Evolutionary conservation across 139 green algal species (phyloP), one percentile per base, ranked within the genome.

Genomic region (Protoeuglena noctilucae): DNA sequence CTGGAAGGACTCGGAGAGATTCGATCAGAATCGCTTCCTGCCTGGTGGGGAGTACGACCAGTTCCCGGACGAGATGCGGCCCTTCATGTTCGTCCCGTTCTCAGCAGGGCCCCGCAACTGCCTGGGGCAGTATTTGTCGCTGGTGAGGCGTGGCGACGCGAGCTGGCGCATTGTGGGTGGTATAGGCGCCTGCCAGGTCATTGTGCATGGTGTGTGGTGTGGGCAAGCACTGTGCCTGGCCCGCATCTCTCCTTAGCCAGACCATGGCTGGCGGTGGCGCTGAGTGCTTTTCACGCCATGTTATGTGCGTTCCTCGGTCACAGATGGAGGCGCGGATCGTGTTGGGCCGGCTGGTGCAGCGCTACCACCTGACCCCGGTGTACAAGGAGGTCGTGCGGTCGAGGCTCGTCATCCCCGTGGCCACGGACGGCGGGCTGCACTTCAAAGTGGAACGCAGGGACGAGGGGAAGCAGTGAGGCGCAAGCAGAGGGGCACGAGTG

Each of bases 81-180:
- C 9, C 19, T 51, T 28, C 21, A 28, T 51, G 54, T 96, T 93
- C 63, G 43, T 96, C 55, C 87, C 88, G 24, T 96, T 96, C 75
- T 93, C 93, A 53, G 80, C 93, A 64, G 65, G 24, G 18, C 85
- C 85, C 4, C 70, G 86, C 43, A 94, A 94, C 65, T 95, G 86
- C 71, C 57, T 95, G 54, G 86, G 86, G 21, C 85, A 94, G 69
- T 53, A 70, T 22, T 43, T 70, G 3, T 56, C 63, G 29, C 51
- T 70, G 34, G 54, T 53, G n/a, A n/a, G n/a, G n/a, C n/a, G n/a
- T n/a, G n/a, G n/a, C n/a, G n/a, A n/a, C n/a, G n/a, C n/a, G n/a
- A n/a, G n/a, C n/a, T n/a, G n/a, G n/a, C n/a, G n/a, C n/a, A n/a
- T n/a, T n/a, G n/a, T n/a, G n/a, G n/a, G n/a, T n/a, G n/a, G n/a